Base-by-base conservation (phyloP, 1,284 basidiomycete genomes). In the Cystobasidiaceae sp. region DNA sequence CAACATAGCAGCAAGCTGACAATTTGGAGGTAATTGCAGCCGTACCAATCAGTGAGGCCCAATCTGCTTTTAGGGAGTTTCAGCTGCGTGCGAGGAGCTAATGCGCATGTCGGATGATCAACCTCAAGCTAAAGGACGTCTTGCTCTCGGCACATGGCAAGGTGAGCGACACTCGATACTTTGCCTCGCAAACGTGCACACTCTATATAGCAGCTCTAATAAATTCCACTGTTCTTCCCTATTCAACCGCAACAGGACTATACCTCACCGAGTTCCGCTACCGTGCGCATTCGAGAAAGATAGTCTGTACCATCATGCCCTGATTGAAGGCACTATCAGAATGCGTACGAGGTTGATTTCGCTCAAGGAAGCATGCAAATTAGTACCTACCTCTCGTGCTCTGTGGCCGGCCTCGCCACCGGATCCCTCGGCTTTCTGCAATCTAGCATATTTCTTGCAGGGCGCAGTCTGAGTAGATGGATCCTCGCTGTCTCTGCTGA, bases 251-350 rank as follows among this genome's bases (percentile, higher is more conserved):
- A n/a, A n/a, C 23, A 64, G 68, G 70, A 4, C 62, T 72, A 37
- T 70, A 68, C 43, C 68, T 78, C 5, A 71, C 69, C 51, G 76
- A 77, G 58, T 78, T 77, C 71, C 61, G 77, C 2, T 68, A 73
- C 17, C 28, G 70, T 11, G 69, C 74, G 1, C 77, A 79, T 67
- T 70, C 69, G 25, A 68, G 78, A 4, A 72, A 71, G 61, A 71
- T 79, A 41, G 76, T 78, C 2, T 77, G 77, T 0, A 78, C 77
- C 15, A 74, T 78, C 55, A 50, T 73, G 54, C 61, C 61, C 21
- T 64, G 23, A 48, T 27, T 27, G 25, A 4, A 48, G 28, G 11
- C 19, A n/a, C n/a, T n/a, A n/a, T n/a, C n/a, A n/a, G n/a, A n/a
- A n/a, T n/a, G n/a, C n/a, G n/a, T n/a, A n/a, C n/a, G n/a, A n/a